These are phyloP conservation scores for Sphaerulina musiva DNA, from an alignment of 2,329 filamentous ascomycete species.

Conservation along the genomic window DNA sequence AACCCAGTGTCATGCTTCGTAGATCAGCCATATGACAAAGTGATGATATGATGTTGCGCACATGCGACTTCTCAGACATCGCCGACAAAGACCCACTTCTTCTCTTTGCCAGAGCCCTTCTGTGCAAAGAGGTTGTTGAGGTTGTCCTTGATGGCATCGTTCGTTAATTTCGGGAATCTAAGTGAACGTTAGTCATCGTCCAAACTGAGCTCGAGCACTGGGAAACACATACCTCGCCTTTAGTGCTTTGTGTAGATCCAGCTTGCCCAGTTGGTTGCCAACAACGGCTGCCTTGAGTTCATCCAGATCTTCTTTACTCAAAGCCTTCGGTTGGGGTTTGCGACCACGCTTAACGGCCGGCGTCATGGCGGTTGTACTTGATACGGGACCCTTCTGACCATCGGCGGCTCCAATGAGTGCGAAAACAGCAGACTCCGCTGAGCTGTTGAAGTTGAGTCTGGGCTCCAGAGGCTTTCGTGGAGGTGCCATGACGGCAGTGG, in stretches of 20 bases:
- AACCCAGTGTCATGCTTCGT: background rate
- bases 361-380: conserved; percentile 22
- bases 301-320: conserved; percentile 55
- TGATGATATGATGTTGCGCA: background rate
- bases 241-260: conserved; percentile 66
- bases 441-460: conserved; percentile 30
- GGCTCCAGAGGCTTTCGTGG: conserved; percentile 39
- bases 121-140: conserved; percentile 60
- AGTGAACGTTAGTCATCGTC: conserved; percentile 11
- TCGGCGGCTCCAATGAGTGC: conserved; percentile 28
- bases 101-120: conserved; percentile 57
- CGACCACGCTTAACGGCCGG: conserved; percentile 28
- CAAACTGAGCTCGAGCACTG: background rate
- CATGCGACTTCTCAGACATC: conserved; percentile 10
- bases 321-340: conserved; percentile 38
- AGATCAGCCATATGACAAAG: background rate
- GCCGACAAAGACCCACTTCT: conserved; percentile 50
- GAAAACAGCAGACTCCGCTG: conserved; percentile 14
- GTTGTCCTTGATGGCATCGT: conserved; percentile 64
- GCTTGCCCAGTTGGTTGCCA: conserved; percentile 65
- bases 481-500: conserved; percentile 32
- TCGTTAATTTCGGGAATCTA: conserved; percentile 63
- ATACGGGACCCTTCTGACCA: conserved; percentile 33
- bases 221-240: conserved; percentile 54
- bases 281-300: conserved; percentile 66